phyloP scores from a whole-genome alignment of 352 stramenopile genomes.

The Globisporangium cystogenes region DNA sequence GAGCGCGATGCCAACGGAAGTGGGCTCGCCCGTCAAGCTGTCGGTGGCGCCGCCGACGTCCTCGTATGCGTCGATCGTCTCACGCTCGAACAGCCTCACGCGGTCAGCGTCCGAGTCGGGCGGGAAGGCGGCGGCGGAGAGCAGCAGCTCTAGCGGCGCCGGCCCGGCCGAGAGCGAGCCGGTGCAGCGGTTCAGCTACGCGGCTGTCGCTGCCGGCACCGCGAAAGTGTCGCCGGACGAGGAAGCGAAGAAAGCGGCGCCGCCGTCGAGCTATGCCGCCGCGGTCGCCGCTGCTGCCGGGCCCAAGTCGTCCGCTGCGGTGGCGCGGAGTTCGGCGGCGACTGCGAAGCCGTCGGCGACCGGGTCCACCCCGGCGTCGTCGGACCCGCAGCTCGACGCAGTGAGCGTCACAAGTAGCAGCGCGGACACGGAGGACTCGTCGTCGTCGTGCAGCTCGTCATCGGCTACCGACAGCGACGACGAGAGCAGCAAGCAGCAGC shows the following conservation, averaged over 20 bases:
- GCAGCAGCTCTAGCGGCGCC: too few species aligned
- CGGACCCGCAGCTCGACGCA: constrained; percentile 29
- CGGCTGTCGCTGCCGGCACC: constrained; percentile 61
- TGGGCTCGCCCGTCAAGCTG: constrained; percentile 6
- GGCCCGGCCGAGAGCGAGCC: constrained; percentile 4
- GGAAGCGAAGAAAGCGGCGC: constrained; percentile 13
- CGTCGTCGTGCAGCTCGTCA: constrained; percentile 37
- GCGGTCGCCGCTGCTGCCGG: constrained; percentile 38
- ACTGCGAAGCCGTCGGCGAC: neutral
- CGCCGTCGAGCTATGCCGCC: constrained; percentile 62
- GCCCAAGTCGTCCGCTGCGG: constrained; percentile 7
- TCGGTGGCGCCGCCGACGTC: constrained; percentile 21
- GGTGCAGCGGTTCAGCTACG: constrained; percentile 59
- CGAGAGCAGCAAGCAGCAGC: constrained; percentile 17
- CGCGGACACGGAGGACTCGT: constrained; percentile 77
- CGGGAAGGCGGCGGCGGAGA: constrained; percentile 6
- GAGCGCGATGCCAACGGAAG: constrained; percentile 3
- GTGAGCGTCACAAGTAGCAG: constrained; percentile 75
- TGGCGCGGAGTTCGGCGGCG: neutral
- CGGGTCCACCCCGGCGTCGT: neutral
- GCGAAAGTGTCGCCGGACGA: constrained; percentile 24
- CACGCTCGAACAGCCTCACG: constrained; percentile 23
- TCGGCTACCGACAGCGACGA: constrained; percentile 55
- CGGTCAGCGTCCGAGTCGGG: constrained; percentile 20
- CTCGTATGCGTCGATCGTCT: constrained; percentile 60